Conservation (phyloP, 2,329 filamentous ascomycete genomes). For the Didymella pomorum region DNA sequence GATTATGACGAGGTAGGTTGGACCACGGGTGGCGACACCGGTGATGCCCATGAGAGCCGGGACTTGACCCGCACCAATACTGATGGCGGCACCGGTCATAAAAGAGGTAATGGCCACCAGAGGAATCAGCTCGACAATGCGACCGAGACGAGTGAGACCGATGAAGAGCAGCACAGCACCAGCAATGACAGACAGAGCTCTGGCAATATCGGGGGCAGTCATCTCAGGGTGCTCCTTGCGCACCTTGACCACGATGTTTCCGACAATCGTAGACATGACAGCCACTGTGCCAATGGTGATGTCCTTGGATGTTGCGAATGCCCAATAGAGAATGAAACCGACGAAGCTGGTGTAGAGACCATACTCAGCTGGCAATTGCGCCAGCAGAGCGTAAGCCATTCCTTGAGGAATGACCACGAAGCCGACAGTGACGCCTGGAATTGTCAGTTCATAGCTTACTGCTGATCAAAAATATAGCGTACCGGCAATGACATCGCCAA, state of each 20-base stretch:
- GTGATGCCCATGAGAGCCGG: conserved; percentile 81
- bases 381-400: conserved; percentile 92
- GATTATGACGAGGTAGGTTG: conserved; percentile 86
- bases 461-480: conserved; percentile 39
- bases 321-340: conserved; percentile 94
- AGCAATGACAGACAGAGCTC: conserved; percentile 78
- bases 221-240: conserved; percentile 58
- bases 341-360: conserved; percentile 96
- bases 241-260: conserved; percentile 75
- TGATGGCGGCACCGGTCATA: conserved; percentile 96
- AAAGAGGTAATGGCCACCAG: conserved; percentile 91
- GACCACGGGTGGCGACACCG: conserved; percentile 74
- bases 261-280: conserved; percentile 90
- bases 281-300: conserved; percentile 99
- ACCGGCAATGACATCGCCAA: conserved; percentile 89
- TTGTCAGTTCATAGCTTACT: background rate
- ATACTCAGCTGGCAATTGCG: conserved; percentile 79
- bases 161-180: conserved; percentile 82
- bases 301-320: conserved; percentile 97
- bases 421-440: conserved; percentile 71
- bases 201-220: conserved; percentile 68
- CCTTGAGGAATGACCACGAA: conserved; percentile 89
- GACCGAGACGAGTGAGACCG: conserved; percentile 81
- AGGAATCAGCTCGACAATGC: conserved; percentile 94
- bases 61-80: conserved; percentile 84